A percentile compares a stretch with the other conserved stretches of the same genome.
Conservation (phyloP, 345 rosid genomes). For the Camelina laxa region DNA sequence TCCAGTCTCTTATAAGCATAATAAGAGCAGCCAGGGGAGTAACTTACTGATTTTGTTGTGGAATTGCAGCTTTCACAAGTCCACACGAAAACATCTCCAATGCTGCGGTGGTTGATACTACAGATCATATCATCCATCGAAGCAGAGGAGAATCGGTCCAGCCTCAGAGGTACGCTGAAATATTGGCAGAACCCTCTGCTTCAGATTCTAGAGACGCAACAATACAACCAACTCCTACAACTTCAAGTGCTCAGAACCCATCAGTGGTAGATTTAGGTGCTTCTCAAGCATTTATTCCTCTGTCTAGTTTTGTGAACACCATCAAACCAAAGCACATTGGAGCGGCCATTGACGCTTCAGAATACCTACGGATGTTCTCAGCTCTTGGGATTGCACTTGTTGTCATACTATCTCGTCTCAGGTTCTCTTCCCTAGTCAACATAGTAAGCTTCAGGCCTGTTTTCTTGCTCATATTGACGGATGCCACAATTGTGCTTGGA, state of each 20-base stretch:
- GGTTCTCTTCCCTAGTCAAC: constrained; percentile 62
- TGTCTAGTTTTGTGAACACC: constrained; percentile 26
- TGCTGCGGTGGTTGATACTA: constrained; percentile 33
- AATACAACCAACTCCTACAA: constrained; percentile 34
- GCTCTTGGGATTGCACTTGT: constrained; percentile 55
- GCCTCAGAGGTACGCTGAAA: constrained; percentile 24
- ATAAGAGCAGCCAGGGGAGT: not conserved
- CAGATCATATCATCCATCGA: constrained; percentile 31
- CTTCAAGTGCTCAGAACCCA: constrained; percentile 46
- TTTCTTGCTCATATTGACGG: constrained; percentile 64
- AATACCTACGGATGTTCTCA: constrained; percentile 52
- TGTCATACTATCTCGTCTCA: constrained; percentile 57
- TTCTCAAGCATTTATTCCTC: constrained; percentile 39
- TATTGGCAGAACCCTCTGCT: constrained; percentile 31
- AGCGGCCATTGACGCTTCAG: constrained; percentile 63
- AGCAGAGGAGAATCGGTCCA: constrained; percentile 33
- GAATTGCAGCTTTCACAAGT: constrained; percentile 49
- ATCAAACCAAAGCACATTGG: constrained; percentile 58
- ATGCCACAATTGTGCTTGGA: constrained; percentile 59
- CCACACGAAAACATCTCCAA: constrained; percentile 32
- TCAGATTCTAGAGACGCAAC: constrained; percentile 34
- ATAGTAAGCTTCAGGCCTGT: constrained; percentile 70
- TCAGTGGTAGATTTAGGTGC: constrained; percentile 36
- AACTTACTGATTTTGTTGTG: constrained; percentile 31
- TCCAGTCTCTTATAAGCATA: not conserved